Evolutionary conservation across 768 basidiomycete species (phyloP).

Genomic region (Amanita phalloides): DNA sequence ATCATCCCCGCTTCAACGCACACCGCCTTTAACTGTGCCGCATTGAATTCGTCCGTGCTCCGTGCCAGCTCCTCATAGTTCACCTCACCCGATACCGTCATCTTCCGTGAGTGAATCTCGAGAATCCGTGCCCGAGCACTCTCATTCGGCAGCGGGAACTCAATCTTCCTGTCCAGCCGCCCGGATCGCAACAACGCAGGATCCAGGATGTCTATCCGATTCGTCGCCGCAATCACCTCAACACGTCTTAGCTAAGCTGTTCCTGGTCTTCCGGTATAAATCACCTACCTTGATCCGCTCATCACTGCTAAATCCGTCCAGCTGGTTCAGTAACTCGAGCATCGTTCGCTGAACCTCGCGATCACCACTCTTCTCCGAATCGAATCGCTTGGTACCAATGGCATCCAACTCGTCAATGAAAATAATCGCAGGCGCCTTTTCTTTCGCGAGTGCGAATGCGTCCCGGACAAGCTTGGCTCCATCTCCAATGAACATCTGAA

Average conservation of each 20-base stretch:
- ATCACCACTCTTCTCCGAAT: conserved; percentile 98
- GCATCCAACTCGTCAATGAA: conserved; percentile 98
- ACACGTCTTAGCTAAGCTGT: conserved; percentile 3
- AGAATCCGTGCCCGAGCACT: conserved; percentile 93
- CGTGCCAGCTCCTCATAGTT: conserved; percentile 96
- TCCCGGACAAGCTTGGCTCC: conserved; percentile 98
- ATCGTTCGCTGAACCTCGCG: conserved; percentile 99
- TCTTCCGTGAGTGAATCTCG: conserved; percentile 95
- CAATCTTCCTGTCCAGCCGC: conserved; percentile 95
- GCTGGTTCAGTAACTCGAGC: conserved; percentile 95
- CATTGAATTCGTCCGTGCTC: conserved; percentile 98
- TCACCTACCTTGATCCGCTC: conserved; percentile 85
- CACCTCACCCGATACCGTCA: conserved; percentile 79
- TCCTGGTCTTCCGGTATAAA: conserved; percentile 1
- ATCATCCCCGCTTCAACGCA: conserved; percentile 99
- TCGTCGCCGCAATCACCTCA: conserved; percentile 97
- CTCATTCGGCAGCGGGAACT: conserved; percentile 95
- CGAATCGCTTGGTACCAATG: conserved; percentile 98
- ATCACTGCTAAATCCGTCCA: conserved; percentile 96
- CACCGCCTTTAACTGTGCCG: conserved; percentile 92
- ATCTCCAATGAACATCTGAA: conserved; percentile 99
- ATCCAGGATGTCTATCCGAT: conserved; percentile 97
- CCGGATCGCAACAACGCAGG: conserved; percentile 97
- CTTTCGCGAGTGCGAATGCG: conserved; percentile 95
- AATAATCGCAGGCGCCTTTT: conserved; percentile 98